phyloP scores from a whole-genome alignment of 2,329 filamentous ascomycete genomes.

The Ophiostoma novo-ulmi region DNA sequence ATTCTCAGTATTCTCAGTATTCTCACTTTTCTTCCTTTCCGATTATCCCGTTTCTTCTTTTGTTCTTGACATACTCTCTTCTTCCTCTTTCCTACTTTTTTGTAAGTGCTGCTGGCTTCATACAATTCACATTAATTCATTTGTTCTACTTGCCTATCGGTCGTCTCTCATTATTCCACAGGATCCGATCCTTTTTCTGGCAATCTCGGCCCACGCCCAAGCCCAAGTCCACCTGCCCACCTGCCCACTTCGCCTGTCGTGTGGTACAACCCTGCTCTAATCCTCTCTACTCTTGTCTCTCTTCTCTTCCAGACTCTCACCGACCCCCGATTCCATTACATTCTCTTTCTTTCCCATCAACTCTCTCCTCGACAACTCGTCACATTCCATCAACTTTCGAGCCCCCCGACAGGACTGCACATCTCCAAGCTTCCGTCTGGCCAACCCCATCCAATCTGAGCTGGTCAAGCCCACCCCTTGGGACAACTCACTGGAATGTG shows the following conservation, averaged over 20 bases:
- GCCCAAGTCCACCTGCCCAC: neutral
- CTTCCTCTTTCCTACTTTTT: neutral
- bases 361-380: constrained; percentile 4
- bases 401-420: neutral
- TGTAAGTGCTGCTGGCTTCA: neutral
- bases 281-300: neutral
- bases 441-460: neutral
- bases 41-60: neutral
- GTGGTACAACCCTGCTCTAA: neutral
- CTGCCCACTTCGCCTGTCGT: neutral
- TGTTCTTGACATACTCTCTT: neutral
- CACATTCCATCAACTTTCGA: constrained; percentile 1
- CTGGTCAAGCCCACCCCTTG: neutral
- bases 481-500: neutral
- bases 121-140: neutral
- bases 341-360: neutral
- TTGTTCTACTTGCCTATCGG: constrained; percentile 1
- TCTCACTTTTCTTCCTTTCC: neutral
- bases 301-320: neutral
- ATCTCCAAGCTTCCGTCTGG: neutral
- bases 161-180: neutral
- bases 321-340: neutral
- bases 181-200: neutral
- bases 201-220: neutral
- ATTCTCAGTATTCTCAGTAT: too few relatives aligned